Conservation (phyloP, 2,329 filamentous ascomycete species). For the Ustulina deusta region DNA sequence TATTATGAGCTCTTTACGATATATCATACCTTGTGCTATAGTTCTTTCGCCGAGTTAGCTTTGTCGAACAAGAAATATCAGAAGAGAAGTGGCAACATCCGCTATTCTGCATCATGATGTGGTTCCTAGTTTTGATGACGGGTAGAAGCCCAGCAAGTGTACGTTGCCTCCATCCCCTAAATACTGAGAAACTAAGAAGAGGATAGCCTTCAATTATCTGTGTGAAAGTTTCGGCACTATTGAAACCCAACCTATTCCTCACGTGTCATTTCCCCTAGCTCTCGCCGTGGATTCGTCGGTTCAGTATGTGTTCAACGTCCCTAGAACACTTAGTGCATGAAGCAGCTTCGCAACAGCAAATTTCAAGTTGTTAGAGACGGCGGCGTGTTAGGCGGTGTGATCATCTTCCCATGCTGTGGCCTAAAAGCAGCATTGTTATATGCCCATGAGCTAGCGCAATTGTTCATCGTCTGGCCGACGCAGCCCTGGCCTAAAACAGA, state of each 20-base stretch:
- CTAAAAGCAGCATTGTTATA: background rate
- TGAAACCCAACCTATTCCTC: background rate
- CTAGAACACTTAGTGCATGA: background rate
- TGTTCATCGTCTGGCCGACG: background rate
- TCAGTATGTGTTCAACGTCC: background rate
- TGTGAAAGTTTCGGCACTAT: background rate
- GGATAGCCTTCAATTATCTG: background rate
- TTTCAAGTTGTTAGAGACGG: constrained; percentile 7
- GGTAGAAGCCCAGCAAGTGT: background rate
- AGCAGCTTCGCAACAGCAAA: background rate
- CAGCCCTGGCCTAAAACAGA: background rate
- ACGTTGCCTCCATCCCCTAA: background rate
- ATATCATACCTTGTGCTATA: background rate
- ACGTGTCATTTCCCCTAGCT: background rate
- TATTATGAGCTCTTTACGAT: background rate
- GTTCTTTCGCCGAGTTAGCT: background rate
- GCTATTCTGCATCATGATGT: background rate
- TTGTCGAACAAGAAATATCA: background rate
- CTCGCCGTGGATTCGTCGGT: background rate
- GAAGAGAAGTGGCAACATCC: background rate
- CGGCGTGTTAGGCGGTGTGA: constrained; percentile 29
- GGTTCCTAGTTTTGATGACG: background rate
- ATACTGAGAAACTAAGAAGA: background rate
- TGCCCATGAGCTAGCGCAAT: background rate
- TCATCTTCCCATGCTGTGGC: background rate